Evolutionary conservation across 805 yeast genomes (phyloP), one percentile per base, ranked within the genome.

Genomic region (Saccharomycopsis sp.): DNA sequence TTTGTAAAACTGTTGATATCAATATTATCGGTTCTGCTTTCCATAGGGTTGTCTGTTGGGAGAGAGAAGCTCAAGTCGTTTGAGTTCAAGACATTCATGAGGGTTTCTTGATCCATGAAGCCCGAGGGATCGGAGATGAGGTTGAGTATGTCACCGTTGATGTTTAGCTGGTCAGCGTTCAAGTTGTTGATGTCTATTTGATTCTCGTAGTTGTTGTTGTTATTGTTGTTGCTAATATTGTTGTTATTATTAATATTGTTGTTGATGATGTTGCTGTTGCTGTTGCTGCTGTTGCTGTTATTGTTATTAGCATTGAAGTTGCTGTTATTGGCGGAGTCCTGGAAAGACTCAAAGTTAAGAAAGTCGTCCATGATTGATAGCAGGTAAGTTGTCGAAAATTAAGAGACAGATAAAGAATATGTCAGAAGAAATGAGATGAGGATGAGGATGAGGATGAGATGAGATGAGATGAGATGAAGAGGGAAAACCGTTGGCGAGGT

Each of bases 291-390:
- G 31, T 30, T 13, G 23, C 34, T 39, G n/a, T 19, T 33, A 16
- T 5, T 20, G 34, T 20, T 13, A 13, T 31, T 17, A 35, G 9
- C 7, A 35, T 37, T 37, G 15, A 8, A 30, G 15, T 31, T 31
- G 5, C 6, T 12, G 21, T 34, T 34, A 20, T 20, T 35, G 35
- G 8, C 13, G 34, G 8, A 5, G 34, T 39, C 43, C 22, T 39
- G 39, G 22, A 34, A 39, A 15, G 38, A 29, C 12, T 39, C 43
- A 17, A 39, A 39, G 29, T 39, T 39, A 4, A 39, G 34, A 23
- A 21, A 39, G 30, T 39, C 43, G 34, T 39, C 43, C 43, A 39
- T 39, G 16, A 16, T 34, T n/a, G n/a, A n/a, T n/a, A n/a, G n/a
- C 21, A 15, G 19, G 17, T 13, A 18, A 32, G 19, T 32, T 21